Base-by-base conservation (phyloP, 176 grass and related monocot genomes). In the Rhynchospora pubera region DNA sequence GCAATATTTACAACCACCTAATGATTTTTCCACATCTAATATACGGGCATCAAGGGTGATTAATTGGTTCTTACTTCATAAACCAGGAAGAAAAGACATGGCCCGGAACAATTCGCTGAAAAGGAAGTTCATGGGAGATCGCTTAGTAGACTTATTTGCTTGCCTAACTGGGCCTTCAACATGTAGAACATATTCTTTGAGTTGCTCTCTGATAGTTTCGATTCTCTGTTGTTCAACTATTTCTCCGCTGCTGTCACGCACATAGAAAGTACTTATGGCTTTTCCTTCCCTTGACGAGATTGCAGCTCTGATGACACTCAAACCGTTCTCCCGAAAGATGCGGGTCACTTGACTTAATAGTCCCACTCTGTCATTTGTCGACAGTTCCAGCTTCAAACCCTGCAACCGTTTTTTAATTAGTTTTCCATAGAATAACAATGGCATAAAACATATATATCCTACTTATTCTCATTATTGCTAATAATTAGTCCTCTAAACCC, bases 251-350 rank as follows among this genome's bases (percentile, higher is more conserved):
- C 85, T 86, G 60, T 91, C 87, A 0, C 81, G 85, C 26, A 97
- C 89, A 24, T 97, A 97, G 75, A 97, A 97, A 26, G 87, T 93
- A 77, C 92, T 93, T 18, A 97, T 66, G 50, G 89, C 91, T 78
- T 76, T 93, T 52, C 77, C 84, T 32, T 87, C 87, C 57, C 65
- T 78, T 23, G 93, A 91, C 30, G 77, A 83, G 15, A 93, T 80
- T 50, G 93, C 91, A 58, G 93, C 93, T 79, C 85, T 93, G 62
- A 85, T 93, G 24, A 97, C 93, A 0, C 89, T 91, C 46, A 97
- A 83, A 83, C 93, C 86, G 83, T 97, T 83, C 89, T 97, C 93
- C 0, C 93, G 91, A 86, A 97, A 97, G 85, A 97, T 93, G 61
- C 93, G 91, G 21, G 93, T 97, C n/a, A 97, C 85, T 69, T 93